phyloP scores from a whole-genome alignment of 352 stramenopile genomes.

The Phytophthora ramorum region DNA sequence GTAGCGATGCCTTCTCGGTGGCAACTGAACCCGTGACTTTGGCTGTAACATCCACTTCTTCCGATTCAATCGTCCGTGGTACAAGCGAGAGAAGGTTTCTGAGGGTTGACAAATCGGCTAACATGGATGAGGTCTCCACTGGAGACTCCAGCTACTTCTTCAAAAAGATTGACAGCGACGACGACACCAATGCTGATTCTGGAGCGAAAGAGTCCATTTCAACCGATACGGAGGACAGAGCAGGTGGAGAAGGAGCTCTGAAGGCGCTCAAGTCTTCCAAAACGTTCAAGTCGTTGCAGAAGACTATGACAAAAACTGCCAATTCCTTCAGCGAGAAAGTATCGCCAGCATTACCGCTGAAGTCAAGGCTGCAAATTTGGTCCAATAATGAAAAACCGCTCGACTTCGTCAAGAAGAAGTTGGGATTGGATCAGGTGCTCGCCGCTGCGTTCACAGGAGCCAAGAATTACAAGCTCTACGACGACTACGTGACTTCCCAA shows the following conservation, averaged over 20 bases:
- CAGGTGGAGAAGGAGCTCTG: neutral
- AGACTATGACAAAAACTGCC: neutral
- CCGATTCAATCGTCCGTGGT: neutral
- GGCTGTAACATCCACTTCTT: neutral
- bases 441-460: neutral
- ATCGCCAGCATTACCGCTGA: conserved; percentile 1
- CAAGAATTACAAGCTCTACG: conserved; percentile 15
- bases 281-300: conserved; percentile 5
- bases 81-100: conserved; percentile 2
- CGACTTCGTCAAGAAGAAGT: conserved; percentile 8
- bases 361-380: conserved; percentile 9
- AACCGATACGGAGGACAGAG: neutral
- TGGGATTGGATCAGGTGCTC: conserved; percentile 1
- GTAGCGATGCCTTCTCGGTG: neutral
- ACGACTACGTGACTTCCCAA: conserved; percentile 19
- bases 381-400: conserved; percentile 14
- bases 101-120: neutral
- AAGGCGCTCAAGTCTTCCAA: conserved; percentile 10
- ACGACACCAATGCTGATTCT: neutral
- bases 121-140: neutral
- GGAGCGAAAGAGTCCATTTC: neutral
- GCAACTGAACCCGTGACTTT: neutral
- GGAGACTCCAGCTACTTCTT: neutral
- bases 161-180: neutral
- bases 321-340: conserved; percentile 15